Base-by-base conservation (phyloP, 139 green algal genomes). In the Edaphochlamys debaryana region DNA sequence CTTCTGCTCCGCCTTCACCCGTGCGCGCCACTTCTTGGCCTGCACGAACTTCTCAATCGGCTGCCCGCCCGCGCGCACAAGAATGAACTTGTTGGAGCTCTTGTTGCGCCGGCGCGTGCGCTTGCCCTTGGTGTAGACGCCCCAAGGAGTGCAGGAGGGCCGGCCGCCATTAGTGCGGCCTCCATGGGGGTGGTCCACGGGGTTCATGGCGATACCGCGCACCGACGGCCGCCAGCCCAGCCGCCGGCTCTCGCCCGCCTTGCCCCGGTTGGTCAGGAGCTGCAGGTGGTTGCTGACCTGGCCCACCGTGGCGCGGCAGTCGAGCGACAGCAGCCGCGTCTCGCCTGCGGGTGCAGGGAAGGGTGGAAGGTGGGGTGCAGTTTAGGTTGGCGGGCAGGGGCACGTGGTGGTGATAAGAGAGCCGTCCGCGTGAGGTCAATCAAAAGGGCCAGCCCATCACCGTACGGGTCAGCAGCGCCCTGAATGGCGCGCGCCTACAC, bases 121-220 rank as follows among this genome's bases (percentile, higher is more conserved):
- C 71, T 94, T 90, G 17, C 96, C 96, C 92, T 98, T 98, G 72
- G 92, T 92, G 30, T 94, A 94, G 69, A 94, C 91, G 68, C 94
- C 96, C 95, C 95, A 98, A 0, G 96, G 96, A 27, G 95, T 95
- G 89, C 84, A 89, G 67, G 89, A 96, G 82, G 89, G 93, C 67
- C 90, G 86, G 4, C 95, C 92, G 25, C 96, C 95, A 82, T 95
- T 96, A 25, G 84, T 93, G 40, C 95, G 91, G 32, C 95, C 96
- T 38, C 95, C 96, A 74, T 97, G 93, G 13, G 97, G 97, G 86
- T 99, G 97, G 78, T 99, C 97, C 41, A 98, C 91, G 9, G 94
- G 90, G 84, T 99, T 99, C 96, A 98, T 99, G 42, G 96, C 96
- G 56, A 98, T 90, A 79, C 96, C 97, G 9, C 96, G 88, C 76